Base-by-base conservation (phyloP, 192 early-diverging fungal species). In the Coemansia sp. region DNA sequence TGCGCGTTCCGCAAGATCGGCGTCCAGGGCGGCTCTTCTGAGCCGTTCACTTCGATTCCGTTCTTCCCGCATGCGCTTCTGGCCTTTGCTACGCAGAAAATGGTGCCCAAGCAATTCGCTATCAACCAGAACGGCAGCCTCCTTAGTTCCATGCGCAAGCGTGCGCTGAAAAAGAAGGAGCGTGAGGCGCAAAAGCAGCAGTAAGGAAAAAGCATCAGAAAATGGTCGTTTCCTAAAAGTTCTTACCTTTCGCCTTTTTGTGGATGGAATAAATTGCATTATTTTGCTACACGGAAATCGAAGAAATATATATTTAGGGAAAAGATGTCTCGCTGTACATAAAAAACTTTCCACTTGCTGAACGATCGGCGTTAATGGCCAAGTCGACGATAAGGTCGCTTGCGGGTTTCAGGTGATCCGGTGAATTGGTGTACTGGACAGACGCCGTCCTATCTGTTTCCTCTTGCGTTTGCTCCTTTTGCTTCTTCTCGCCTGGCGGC, bases 1-100 rank as follows among this genome's bases (percentile, higher is more conserved):
- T 61, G 72, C 15, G 92, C 91, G 58, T 75, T 98, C 35, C 61
- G 66, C 9, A 86, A 89, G 72, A 82, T 93, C 58, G 91, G 91
- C 58, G 71, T 90, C 25, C 65, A 84, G 59, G 87, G 87, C 15
- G 92, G 89, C 23, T 75, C 87, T 15, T 84, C 87, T 25, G 77
- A 86, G 56, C 86, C 86, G 28, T 89, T 60, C 48, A 75, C 75
- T 39, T 76, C 72, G 53, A 65, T 78, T 30, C 81, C 81, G 57
- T 78, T 51, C 37, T 64, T 75, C 25, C 67, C 75, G 35, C 81
- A 83, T 42, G 81, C 71, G 34, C 58, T 83, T 29, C 55, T 78
- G 68, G 75, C 69, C 13, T 78, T 77, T 68, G 66, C 66, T 8
- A 46, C 61, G 4, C 72, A 75, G 76, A 61, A 64, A 15, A 6